These are phyloP conservation scores for Paramecium octaurelia DNA, from an alignment of 73 alveolate genomes.

Conservation along the genomic window DNA sequence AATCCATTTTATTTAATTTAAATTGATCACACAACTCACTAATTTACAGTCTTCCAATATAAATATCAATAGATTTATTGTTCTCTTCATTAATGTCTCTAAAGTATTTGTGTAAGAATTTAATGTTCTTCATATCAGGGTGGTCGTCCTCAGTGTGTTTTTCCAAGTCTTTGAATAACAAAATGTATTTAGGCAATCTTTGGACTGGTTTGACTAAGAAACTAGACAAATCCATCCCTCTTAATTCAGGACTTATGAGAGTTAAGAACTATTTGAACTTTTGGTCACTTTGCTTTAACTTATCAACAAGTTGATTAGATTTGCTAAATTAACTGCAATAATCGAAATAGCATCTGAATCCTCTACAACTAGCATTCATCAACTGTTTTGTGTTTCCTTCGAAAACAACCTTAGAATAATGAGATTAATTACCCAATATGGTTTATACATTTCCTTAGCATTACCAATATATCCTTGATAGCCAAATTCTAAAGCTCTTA, in stretches of 20 bases:
- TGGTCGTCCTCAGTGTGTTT: conserved; percentile 25
- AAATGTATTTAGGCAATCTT: conserved; percentile 39
- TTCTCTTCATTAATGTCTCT: conserved; percentile 14
- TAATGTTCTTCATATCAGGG: conserved; percentile 1
- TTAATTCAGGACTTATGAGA: background rate
- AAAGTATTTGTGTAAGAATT: background rate
- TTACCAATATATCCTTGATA: background rate
- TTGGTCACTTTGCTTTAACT: background rate
- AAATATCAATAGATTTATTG: background rate
- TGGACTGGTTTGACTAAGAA: conserved; percentile 19
- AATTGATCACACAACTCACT: background rate
- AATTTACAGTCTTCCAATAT: background rate
- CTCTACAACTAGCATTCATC: background rate
- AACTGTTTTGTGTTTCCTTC: background rate
- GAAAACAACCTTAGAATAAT: background rate
- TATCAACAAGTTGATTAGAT: background rate
- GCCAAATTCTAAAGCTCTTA: background rate
- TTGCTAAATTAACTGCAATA: background rate
- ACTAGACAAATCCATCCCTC: conserved; percentile 46
- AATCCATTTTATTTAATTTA: background rate
- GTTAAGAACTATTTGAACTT: background rate
- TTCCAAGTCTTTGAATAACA: conserved; percentile 15
- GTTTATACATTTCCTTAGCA: background rate
- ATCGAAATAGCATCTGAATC: background rate
- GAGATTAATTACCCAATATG: background rate